phyloP scores from a whole-genome alignment of 495 filamentous ascomycete genomes.

The Lepidopterella palustris region DNA sequence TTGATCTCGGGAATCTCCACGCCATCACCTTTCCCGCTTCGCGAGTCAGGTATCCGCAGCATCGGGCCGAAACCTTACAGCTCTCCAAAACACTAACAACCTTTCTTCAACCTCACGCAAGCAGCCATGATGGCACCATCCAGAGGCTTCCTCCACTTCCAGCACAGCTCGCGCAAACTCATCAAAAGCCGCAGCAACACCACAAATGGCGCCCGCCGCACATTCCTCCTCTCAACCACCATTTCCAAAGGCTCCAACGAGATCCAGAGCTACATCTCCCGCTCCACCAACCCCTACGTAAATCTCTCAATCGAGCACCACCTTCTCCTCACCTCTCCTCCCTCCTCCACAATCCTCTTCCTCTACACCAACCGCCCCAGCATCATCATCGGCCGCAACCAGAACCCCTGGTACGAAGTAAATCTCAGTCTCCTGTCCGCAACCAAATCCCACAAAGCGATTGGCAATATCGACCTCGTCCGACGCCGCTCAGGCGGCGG shows the following conservation, averaged over 20 bases:
- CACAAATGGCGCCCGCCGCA: slow-evolving; percentile 3
- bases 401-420: slow-evolving; percentile 93
- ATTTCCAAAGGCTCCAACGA: slow-evolving; percentile 35
- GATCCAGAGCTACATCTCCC: slow-evolving; percentile 71
- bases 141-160: slow-evolving; percentile 25
- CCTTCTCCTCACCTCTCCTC: slow-evolving; percentile 64
- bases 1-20: neutral
- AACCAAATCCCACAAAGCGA: neutral
- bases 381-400: slow-evolving; percentile 88
- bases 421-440: slow-evolving; percentile 55
- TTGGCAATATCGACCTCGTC: slow-evolving; percentile 55
- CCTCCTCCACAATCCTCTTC: slow-evolving; percentile 69
- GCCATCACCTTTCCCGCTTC: neutral
- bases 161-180: neutral
- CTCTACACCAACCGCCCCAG: slow-evolving; percentile 81
- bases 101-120: neutral
- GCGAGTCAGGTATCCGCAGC: neutral
- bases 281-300: slow-evolving; percentile 66
- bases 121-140: slow-evolving; percentile 35
- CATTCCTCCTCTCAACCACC: slow-evolving; percentile 40
- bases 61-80: neutral
- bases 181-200: neutral
- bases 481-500: slow-evolving; percentile 83
- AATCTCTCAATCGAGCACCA: slow-evolving; percentile 96
- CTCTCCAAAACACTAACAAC: neutral